A percentile compares a stretch with the other conserved stretches of the same genome.
Conservation (phyloP, 805 yeast genomes). For the Yamadazyma scolyti region DNA sequence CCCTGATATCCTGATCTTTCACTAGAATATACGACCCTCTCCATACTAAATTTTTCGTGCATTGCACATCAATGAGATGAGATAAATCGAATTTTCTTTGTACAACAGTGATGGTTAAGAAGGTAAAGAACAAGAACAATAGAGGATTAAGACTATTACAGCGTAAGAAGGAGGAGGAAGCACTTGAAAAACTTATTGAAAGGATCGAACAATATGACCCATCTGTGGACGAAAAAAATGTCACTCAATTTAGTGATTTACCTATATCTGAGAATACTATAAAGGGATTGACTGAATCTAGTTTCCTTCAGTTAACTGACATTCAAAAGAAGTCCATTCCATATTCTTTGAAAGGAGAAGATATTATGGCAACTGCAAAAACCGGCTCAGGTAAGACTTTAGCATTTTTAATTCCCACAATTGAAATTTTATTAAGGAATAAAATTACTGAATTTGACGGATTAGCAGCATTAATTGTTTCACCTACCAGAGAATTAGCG, state of each 20-base stretch:
- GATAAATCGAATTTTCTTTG: too few species aligned
- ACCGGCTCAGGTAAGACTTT: constrained; percentile 91
- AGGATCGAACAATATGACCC: constrained; percentile 55
- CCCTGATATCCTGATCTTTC: too few species aligned
- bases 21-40: too few species aligned
- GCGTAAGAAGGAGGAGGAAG: constrained; percentile 30
- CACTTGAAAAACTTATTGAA: constrained; percentile 41
- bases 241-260: constrained; percentile 64
- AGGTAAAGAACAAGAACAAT: constrained; percentile 13
- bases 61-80: too few species aligned
- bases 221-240: constrained; percentile 15
- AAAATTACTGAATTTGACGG: constrained; percentile 84
- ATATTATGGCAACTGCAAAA: constrained; percentile 81
- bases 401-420: constrained; percentile 78
- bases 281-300: constrained; percentile 73
- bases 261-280: constrained; percentile 66
- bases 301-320: constrained; percentile 77
- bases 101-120: constrained; percentile 19
- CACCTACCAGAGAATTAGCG: constrained; percentile 91
- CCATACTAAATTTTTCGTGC: too few species aligned
- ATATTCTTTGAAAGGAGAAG: constrained; percentile 68
- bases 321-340: constrained; percentile 82
- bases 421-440: constrained; percentile 65
- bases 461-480: constrained; percentile 81
- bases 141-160: constrained; percentile 13